Evolutionary conservation across 192 early-diverging fungal species (phyloP).

Genomic region (Backusella luteola): DNA sequence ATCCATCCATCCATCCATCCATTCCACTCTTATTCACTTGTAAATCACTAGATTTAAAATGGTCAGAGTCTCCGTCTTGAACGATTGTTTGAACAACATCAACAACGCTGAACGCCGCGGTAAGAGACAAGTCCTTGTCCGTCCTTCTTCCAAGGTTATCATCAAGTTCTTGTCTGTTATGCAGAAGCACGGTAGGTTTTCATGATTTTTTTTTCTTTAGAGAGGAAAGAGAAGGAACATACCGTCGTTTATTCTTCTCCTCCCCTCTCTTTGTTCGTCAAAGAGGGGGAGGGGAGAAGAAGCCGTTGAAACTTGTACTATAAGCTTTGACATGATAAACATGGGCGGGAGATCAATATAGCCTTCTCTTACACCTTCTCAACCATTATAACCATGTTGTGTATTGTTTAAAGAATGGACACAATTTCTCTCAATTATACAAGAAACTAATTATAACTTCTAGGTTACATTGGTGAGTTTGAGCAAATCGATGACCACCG

Average conservation of each 20-base stretch:
- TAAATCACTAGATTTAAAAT: slow-evolving; percentile 53
- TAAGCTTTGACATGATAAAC: background rate
- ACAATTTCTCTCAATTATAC: background rate
- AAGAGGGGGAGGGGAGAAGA: background rate
- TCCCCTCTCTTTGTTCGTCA: background rate
- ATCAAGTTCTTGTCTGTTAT: slow-evolving; percentile 99
- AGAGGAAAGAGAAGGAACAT: background rate
- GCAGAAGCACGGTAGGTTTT: slow-evolving; percentile 90
- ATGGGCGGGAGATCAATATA: background rate
- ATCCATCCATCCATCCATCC: slow-evolving; percentile 33
- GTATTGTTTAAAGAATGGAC: background rate
- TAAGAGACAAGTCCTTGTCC: slow-evolving; percentile 96
- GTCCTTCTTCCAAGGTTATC: slow-evolving; percentile 97
- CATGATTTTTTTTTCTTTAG: background rate
- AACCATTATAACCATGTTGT: background rate
- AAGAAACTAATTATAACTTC: background rate
- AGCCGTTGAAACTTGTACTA: background rate
- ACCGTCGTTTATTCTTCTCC: background rate
- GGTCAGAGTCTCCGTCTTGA: slow-evolving; percentile 95
- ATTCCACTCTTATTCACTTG: background rate
- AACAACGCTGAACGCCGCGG: slow-evolving; percentile 98
- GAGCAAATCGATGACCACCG: slow-evolving; percentile 99
- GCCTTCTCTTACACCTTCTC: slow-evolving; percentile 5
- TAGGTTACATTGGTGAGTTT: slow-evolving; percentile 99
- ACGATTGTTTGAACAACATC: slow-evolving; percentile 98